phyloP scores from a whole-genome alignment of 2,329 filamentous ascomycete genomes.

The Colletotrichum destructivum region DNA sequence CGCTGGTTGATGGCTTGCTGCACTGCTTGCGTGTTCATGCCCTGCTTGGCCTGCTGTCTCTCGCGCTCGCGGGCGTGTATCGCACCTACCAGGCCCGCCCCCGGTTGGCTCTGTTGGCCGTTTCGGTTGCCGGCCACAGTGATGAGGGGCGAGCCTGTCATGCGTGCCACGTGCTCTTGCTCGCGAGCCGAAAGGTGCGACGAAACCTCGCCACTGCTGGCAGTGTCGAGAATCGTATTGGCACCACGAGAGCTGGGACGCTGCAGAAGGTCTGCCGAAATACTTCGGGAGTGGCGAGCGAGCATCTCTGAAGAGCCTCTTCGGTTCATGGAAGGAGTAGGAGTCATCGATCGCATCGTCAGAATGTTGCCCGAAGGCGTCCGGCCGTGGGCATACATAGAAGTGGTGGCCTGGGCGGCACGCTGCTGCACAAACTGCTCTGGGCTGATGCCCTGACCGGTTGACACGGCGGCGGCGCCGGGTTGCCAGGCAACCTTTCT shows the following conservation, averaged over 20 bases:
- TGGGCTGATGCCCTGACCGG: conserved; percentile 73
- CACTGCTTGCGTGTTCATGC: conserved; percentile 78
- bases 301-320: conserved; percentile 59
- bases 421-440: conserved; percentile 90
- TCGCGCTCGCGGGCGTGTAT: conserved; percentile 87
- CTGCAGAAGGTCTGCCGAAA: conserved; percentile 63
- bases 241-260: conserved; percentile 74
- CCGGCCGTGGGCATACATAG: conserved; percentile 55
- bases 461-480: conserved; percentile 64
- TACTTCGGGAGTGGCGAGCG: conserved; percentile 60
- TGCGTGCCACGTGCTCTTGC: conserved; percentile 88
- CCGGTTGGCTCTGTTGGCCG: conserved; percentile 65
- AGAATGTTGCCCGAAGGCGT: conserved; percentile 67
- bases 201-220: conserved; percentile 55
- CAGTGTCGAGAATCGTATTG: conserved; percentile 65
- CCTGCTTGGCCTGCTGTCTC: conserved; percentile 78
- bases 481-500: conserved; percentile 88
- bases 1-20: conserved; percentile 81
- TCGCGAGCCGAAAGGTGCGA: conserved; percentile 85
- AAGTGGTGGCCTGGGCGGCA: conserved; percentile 64
- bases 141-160: conserved; percentile 84
- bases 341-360: conserved; percentile 56
- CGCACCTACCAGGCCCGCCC: conserved; percentile 79
- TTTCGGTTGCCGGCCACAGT: conserved; percentile 63
- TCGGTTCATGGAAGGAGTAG: conserved; percentile 60